Evolutionary conservation across 495 filamentous ascomycete species (phyloP).

Genomic region (Podospora didyma): DNA sequence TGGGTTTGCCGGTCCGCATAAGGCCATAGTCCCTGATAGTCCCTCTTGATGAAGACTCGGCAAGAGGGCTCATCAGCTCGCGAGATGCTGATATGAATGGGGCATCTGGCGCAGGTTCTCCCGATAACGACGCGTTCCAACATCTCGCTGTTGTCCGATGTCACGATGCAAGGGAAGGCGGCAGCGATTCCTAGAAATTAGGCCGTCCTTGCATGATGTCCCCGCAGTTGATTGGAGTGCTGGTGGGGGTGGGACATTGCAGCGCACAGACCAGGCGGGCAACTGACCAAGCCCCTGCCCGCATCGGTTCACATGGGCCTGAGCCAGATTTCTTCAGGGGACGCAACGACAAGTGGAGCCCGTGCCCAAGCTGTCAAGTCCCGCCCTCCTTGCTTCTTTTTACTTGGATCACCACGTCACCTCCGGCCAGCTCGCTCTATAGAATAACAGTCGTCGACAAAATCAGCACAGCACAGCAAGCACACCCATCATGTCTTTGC

Average conservation of each 20-base stretch:
- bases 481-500: conserved; percentile 41
- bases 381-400: too few species aligned
- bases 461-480: background rate
- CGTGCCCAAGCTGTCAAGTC: too few species aligned
- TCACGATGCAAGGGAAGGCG: too few species aligned
- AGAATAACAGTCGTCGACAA: background rate
- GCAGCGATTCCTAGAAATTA: too few species aligned
- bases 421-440: too few species aligned
- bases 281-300: conserved; percentile 1
- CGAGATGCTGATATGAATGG: conserved; percentile 68
- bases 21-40: conserved; percentile 50
- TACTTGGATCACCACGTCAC: too few species aligned
- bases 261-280: conserved; percentile 10
- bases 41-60: conserved; percentile 53
- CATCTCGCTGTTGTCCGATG: too few species aligned
- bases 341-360: background rate
- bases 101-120: conserved; percentile 73
- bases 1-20: conserved; percentile 17
- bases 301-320: conserved; percentile 6
- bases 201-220: too few species aligned
- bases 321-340: conserved; percentile 17
- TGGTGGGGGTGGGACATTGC: background rate
- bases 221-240: too few species aligned
- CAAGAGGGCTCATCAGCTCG: conserved; percentile 59
- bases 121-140: conserved; percentile 36